Evolutionary conservation across 306 rosid species (phyloP), one percentile per base, ranked within the genome.

Genomic region (Ceratonia siliqua): DNA sequence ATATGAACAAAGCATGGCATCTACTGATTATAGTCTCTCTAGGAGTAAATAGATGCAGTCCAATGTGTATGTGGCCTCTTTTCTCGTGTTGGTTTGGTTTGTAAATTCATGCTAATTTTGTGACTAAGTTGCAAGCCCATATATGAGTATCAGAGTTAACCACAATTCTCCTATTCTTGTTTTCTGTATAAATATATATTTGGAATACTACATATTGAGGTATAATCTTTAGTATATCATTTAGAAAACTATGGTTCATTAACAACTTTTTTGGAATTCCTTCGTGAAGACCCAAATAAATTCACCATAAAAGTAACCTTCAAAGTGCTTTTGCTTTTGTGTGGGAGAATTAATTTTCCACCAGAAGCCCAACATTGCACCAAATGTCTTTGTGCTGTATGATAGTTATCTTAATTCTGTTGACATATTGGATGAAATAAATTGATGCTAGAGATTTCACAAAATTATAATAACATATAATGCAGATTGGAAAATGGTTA

Each of bases 401-500:
- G 27, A 22, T 64, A 6, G 6, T n/a, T 14, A 5, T 58, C 22
- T 58, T 15, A 7, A 61, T 35, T 33, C 28, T 27, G 14, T 59
- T 22, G 12, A 64, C 3, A 12, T 66, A 27, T 15, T 15, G 15
- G 41, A 45, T 25, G 41, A 39, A 43, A 25, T 39, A 59, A 45
- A 75, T 14, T 24, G 28, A 53, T 43, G 42, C 64, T 42, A 42
- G 49, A 81, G 52, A 45, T 13, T 50, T 32, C 55, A 57, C 42
- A 58, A 43, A 53, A 33, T 9, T 67, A 38, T 35, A 35, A 75
- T 59, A 24, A 25, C 20, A 70, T 18, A 39, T 52, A 70, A 65
- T 32, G 48, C 10, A 39, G 70, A 32, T 52, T 54, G 45, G 68
- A 65, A 38, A 77, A 66, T 68, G 73, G 74, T 25, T 62, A 49